Evolutionary conservation across 139 green algal genomes (phyloP), one percentile per base, ranked within the genome.

Genomic region (Eudorina sp.): DNA sequence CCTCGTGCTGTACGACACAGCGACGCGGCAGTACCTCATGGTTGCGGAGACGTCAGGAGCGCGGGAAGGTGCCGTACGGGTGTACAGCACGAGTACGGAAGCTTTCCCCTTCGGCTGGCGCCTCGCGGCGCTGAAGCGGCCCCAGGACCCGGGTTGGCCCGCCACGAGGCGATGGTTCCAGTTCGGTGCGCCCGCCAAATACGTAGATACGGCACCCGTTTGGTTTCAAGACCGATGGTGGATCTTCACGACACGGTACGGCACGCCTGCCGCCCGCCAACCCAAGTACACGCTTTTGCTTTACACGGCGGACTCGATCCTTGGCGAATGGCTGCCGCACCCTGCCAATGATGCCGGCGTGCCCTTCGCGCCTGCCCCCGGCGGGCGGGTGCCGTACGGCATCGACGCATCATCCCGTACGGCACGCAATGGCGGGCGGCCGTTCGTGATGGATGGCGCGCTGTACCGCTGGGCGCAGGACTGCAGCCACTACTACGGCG

Each of bases 401-500:
- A 43, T 88, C 36, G 68, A 80, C 38, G 36, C 68, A 0, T 34
- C 43, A 16, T 9, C n/a, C n/a, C 34, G 51, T 21, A 81, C 68
- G 19, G 83, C 83, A 3, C 48, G 83, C 25, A 82, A 53, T 48
- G 83, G 83, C 46, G 83, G 83, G 0, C 83, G 83, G 38, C 68
- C 83, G 34, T 88, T 88, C n/a, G 83, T 81, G 2, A 8, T 45
- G 25, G 29, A 58, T 27, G 83, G 68, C 11, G 0, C 3, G 36
- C 36, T 88, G 68, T 60, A 88, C 68, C 83, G 83, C 46, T 88
- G 83, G 83, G 83, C 68, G 4, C 83, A 88, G 83, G 83, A 88
- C 68, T 82, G 83, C 66, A 80, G 51, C 68, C 48, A 29, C 5
- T 80, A 72, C 48, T 88, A 88, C 51, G 83, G 83, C 8, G 68